Evolutionary conservation across 768 basidiomycete genomes (phyloP).

Genomic region (Termitomyces heimii): DNA sequence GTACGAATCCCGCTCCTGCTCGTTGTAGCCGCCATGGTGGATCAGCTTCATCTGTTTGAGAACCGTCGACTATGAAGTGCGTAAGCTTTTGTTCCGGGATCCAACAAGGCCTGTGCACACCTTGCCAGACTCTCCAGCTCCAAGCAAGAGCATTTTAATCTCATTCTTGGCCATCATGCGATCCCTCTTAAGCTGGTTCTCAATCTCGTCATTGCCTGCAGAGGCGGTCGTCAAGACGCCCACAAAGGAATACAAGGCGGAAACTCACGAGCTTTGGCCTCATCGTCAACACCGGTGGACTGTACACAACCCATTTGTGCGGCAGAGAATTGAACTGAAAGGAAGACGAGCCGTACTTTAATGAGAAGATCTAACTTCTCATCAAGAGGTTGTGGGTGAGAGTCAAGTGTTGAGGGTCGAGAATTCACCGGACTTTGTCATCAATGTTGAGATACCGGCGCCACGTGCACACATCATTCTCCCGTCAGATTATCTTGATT

Average conservation of each 20-base stretch:
- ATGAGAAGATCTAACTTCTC: neutral
- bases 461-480: neutral
- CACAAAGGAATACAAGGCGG: neutral
- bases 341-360: neutral
- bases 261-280: conserved; percentile 76
- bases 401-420: neutral
- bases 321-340: neutral
- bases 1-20: conserved; percentile 81
- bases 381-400: neutral
- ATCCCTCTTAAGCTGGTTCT: conserved; percentile 87
- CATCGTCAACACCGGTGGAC: conserved; percentile 65
- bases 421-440: neutral
- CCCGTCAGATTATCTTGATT: too few species aligned
- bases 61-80: conserved; percentile 20
- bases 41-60: conserved; percentile 93
- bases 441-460: neutral
- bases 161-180: conserved; percentile 87
- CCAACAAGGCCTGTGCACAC: conserved; percentile 27
- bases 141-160: conserved; percentile 93
- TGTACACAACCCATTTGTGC: conserved; percentile 68
- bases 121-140: conserved; percentile 97
- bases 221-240: neutral
- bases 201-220: conserved; percentile 88
- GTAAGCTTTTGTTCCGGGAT: neutral
- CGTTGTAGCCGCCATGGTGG: conserved; percentile 79